These are phyloP conservation scores for Acmispon strigosus DNA, from an alignment of 306 rosid genomes.

Conservation along the genomic window DNA sequence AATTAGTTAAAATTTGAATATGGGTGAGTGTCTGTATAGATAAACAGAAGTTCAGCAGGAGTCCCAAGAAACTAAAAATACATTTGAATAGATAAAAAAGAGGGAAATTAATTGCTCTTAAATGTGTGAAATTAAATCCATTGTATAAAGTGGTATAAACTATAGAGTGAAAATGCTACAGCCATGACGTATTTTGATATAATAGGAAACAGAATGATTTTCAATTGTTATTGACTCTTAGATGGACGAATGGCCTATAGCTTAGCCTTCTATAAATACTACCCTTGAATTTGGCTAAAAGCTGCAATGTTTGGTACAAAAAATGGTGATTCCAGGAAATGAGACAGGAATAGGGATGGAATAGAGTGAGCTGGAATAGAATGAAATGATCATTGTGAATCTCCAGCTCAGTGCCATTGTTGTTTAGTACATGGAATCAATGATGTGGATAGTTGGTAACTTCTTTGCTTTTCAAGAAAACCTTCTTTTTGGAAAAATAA, in stretches of 20 bases:
- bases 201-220: neutral
- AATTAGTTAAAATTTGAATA: neutral
- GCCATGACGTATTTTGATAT: neutral
- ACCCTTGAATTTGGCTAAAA: neutral
- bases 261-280: neutral
- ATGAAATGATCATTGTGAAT: neutral
- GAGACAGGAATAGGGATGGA: neutral
- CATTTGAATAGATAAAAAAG: neutral
- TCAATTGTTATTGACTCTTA: neutral
- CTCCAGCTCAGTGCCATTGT: neutral
- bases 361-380: neutral
- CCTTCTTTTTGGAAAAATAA: neutral
- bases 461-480: neutral
- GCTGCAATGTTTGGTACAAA: neutral
- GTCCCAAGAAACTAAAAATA: slow-evolving; percentile 2
- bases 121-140: neutral
- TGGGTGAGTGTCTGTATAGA: neutral
- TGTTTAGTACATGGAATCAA: neutral
- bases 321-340: neutral
- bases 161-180: neutral
- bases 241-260: neutral
- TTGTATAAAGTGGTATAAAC: neutral
- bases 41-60: slow-evolving; percentile 7
- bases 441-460: neutral
- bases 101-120: neutral